Percentiles rank a stretch among this genome's conserved stretches.
These are phyloP conservation scores for Colletotrichum trifolii DNA, from an alignment of 2,329 filamentous ascomycete genomes.

Conservation along the genomic window DNA sequence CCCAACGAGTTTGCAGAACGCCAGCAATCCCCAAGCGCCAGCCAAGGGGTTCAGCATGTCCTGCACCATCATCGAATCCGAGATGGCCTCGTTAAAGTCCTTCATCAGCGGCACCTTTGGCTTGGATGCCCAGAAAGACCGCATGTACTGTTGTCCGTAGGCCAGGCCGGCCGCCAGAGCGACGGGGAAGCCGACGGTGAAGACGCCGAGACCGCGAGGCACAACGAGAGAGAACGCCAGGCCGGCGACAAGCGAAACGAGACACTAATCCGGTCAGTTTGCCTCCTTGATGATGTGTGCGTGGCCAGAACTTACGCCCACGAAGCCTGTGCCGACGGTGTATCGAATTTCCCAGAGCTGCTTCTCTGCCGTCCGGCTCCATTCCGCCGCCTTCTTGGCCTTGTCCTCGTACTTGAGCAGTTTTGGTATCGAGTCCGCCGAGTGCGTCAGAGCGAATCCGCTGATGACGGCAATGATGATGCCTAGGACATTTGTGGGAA, in stretches of 20 bases:
- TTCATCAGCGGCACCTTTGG: conserved; percentile 43
- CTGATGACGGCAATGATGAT: conserved; percentile 38
- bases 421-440: conserved; percentile 42
- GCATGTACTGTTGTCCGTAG: conserved; percentile 41
- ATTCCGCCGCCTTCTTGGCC: conserved; percentile 44
- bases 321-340: conserved; percentile 43
- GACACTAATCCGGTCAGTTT: conserved; percentile 31
- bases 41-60: conserved; percentile 36
- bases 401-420: conserved; percentile 44
- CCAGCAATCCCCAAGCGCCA: conserved; percentile 40
- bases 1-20: conserved; percentile 39
- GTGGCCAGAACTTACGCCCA: conserved; percentile 37
- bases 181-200: conserved; percentile 38
- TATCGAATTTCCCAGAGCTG: conserved; percentile 43
- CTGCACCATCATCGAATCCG: conserved; percentile 39
- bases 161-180: conserved; percentile 36
- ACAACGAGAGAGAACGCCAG: conserved; percentile 35
- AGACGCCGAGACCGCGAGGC: conserved; percentile 25
- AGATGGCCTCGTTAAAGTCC: conserved; percentile 45
- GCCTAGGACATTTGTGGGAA: conserved; percentile 33
- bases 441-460: conserved; percentile 39
- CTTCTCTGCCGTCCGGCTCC: conserved; percentile 43
- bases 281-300: neutral
- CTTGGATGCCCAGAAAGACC: conserved; percentile 43
- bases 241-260: conserved; percentile 38